Base-by-base conservation (phyloP, 129 eudicot genomes). In the Flaveria sonorensis region DNA sequence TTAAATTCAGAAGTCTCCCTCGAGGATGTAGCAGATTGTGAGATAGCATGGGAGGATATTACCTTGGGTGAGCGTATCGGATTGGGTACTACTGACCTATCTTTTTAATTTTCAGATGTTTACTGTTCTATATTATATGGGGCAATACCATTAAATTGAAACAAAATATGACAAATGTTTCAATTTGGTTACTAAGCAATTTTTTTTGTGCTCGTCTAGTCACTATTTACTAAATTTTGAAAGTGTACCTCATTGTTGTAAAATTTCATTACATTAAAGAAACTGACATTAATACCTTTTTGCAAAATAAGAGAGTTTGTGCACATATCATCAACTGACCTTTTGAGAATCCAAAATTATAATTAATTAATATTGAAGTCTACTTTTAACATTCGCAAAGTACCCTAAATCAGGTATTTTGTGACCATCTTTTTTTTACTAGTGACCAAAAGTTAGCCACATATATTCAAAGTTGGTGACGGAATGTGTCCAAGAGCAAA, bases 61-160 rank as follows among this genome's bases (percentile, higher is more conserved):
- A 78, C 89, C 71, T 62, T 92, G 94, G 98, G 98, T 71, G 98
- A 88, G 84, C 98, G 96, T 81, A 90, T 92, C 53, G 98, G 98
- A 77, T 90, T 92, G 76, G 98, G 98, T 13, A 14, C 5, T 92
- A 92, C 52, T 79, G 19, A 61, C 51, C 50, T 26, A 59, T 7
- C 57, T 60, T 1, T 43, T 59, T 59, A 57, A 4, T 24, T 59
- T 56, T 42, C 28, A 68, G 4, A 46, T 69, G 45, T 63, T 63
- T 61, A 12, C 18, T 61, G 42, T 39, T n/a, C 51, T 15, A 28
- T 71, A 13, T 70, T 21, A 47, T 15, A 15, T 8, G 61, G 45
- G 69, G 21, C 6, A 60, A 60, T 14, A 48, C 18, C 53, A 48
- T 12, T 48, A 48, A 48, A 48, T 14, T 12, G 53, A 18, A 48